Base-by-base conservation (phyloP, 148 eudicot genomes). In the Chenopodium formosanum region DNA sequence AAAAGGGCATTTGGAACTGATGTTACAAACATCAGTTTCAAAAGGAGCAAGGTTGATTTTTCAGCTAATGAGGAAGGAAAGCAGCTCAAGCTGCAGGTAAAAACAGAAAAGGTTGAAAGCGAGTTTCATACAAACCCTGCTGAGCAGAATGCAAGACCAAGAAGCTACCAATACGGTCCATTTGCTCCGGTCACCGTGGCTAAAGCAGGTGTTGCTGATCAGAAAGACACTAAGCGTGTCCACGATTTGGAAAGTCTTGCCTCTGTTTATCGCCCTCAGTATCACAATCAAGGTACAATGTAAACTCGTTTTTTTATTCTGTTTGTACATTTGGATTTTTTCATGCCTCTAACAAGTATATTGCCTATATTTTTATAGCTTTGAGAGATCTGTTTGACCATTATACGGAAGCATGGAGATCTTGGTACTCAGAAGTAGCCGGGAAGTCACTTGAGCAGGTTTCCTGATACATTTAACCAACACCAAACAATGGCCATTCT, bases 1-100 rank as follows among this genome's bases (percentile, higher is more conserved):
- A 92, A 92, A 79, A 91, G 99, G 89, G 27, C 82, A 47, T 95
- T 95, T 78, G 98, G 97, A 80, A 88, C 97, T 66, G 97, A 95
- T 64, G 86, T 93, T 52, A 90, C 94, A 4, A 95, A 93, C 78
- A 78, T 87, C 78, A 75, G 79, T 81, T 77, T 82, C 60, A 94
- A 95, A 78, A 91, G 91, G 84, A 81, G 79, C 80, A 93, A 86
- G 86, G 44, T 81, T 60, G 89, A 87, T 73, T 74, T 82, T 84
- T 48, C 85, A 20, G 40, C 65, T 73, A 86, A 82, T 69, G 85
- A 78, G 44, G 85, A 79, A 66, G 22, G 82, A 16, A 81, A 82
- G 69, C 88, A 85, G 79, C 78, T 77, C n/a, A 77, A 77, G 72
- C 56, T 73, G 66, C 86, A 66, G 29, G 83, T 82, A 37, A 88